These are phyloP conservation scores for Xylaria intraflava DNA, from an alignment of 495 filamentous ascomycete genomes.

Conservation along the genomic window DNA sequence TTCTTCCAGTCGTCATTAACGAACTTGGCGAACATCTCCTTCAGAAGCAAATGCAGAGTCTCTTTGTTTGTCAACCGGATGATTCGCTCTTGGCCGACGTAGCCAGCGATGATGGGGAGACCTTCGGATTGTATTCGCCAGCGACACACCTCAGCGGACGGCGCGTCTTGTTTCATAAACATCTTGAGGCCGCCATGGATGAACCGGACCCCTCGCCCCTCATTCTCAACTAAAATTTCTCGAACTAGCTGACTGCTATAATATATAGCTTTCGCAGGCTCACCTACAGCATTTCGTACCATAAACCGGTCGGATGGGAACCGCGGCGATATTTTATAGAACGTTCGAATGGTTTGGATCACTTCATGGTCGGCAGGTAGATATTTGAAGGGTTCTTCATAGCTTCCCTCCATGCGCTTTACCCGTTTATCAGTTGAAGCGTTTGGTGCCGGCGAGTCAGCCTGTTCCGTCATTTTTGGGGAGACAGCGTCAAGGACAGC, in stretches of 20 bases:
- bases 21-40: constrained; percentile 94
- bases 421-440: constrained; percentile 19
- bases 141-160: constrained; percentile 71
- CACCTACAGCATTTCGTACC: constrained; percentile 82
- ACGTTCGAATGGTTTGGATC: constrained; percentile 63
- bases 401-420: constrained; percentile 19
- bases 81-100: constrained; percentile 72
- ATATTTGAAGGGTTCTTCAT: constrained; percentile 92
- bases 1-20: constrained; percentile 57
- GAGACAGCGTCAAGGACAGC: constrained; percentile 11
- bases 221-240: constrained; percentile 74
- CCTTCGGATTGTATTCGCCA: constrained; percentile 97
- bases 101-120: constrained; percentile 76
- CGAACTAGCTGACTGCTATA: constrained; percentile 83
- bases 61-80: constrained; percentile 64
- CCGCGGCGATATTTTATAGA: constrained; percentile 72
- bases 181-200: constrained; percentile 96
- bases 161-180: constrained; percentile 95
- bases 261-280: constrained; percentile 84
- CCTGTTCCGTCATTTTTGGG: constrained; percentile 11
- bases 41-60: constrained; percentile 70
- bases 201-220: constrained; percentile 86
- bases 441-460: constrained; percentile 14
- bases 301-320: constrained; percentile 91
- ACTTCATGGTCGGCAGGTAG: constrained; percentile 64